Evolutionary conservation across 2,329 filamentous ascomycete genomes (phyloP).

Genomic region (Verticillium nonalfalfae): DNA sequence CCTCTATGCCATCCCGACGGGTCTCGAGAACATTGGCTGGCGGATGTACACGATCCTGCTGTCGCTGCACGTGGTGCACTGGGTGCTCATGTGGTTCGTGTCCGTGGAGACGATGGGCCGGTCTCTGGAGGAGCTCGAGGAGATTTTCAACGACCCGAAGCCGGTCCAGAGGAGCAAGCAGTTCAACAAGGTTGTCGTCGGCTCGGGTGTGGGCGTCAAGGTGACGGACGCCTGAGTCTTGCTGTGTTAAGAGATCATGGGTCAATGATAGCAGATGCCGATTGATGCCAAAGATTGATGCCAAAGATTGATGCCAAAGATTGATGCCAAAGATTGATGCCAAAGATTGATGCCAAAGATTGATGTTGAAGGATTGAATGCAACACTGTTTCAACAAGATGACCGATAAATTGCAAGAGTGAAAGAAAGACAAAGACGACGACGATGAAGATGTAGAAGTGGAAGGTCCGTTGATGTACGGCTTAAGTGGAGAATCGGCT

Average conservation of each 20-base stretch:
- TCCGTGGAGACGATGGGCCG: conserved; percentile 43
- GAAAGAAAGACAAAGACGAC: no score
- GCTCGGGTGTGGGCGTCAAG: conserved; percentile 8
- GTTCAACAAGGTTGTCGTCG: conserved; percentile 7
- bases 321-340: no score
- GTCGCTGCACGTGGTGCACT: conserved; percentile 29
- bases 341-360: no score
- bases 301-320: no score
- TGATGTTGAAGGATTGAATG: no score
- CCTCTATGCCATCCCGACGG: conserved; percentile 30
- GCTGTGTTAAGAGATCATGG: no score
- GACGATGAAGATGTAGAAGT: not conserved
- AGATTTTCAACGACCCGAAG: conserved; percentile 41
- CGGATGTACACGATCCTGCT: conserved; percentile 37
- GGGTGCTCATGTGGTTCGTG: conserved; percentile 12
- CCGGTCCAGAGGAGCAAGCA: conserved; percentile 12
- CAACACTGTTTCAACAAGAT: no score
- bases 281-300: no score
- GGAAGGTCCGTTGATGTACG: not conserved
- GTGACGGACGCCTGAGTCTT: conserved; percentile 4
- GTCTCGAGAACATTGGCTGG: conserved; percentile 32
- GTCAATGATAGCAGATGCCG: no score
- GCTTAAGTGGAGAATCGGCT: not conserved
- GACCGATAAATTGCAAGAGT: no score
- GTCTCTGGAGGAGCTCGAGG: conserved; percentile 49